A percentile compares a stretch with the other conserved stretches of the same genome.
Evolutionary conservation across 257 asterid genomes (phyloP).

Genomic region (Ajuga chamaepitys): DNA sequence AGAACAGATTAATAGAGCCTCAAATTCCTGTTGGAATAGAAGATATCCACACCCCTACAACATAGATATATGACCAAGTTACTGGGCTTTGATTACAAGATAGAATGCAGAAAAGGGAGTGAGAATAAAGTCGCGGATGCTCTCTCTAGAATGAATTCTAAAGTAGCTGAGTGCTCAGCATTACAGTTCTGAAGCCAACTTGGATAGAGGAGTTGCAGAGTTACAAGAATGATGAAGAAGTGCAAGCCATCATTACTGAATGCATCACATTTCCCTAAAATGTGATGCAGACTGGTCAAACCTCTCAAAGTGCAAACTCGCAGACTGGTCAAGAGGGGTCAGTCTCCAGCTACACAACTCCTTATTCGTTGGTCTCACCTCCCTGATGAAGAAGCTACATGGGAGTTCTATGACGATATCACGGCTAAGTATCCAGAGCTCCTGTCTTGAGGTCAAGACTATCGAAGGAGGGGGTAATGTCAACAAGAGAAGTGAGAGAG

Average conservation of each 20-base stretch:
- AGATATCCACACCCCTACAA: not conserved
- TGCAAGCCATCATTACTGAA: too few species aligned
- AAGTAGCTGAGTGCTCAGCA: too few species aligned
- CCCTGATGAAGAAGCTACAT: not conserved
- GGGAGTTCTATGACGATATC: not conserved
- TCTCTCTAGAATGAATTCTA: not conserved
- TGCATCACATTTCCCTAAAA: too few species aligned
- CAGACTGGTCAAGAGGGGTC: not conserved
- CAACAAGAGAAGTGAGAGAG: too few species aligned
- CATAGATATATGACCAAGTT: not conserved
- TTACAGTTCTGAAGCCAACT: too few species aligned
- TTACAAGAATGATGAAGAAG: too few species aligned
- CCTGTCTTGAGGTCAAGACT: too few species aligned
- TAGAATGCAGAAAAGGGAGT: not conserved
- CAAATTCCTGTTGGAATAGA: not conserved
- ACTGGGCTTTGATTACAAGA: not conserved
- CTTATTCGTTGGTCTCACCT: not conserved
- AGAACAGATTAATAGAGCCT: not conserved
- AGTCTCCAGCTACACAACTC: not conserved
- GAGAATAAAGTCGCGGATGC: not conserved
- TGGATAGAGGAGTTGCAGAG: too few species aligned
- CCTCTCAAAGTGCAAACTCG: not conserved
- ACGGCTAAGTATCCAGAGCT: too few species aligned
- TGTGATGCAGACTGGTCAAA: not conserved
- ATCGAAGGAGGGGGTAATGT: too few species aligned